Evolutionary conservation across 805 yeast genomes (phyloP), one percentile per base, ranked within the genome.

Genomic region (Yamadazyma olivae): DNA sequence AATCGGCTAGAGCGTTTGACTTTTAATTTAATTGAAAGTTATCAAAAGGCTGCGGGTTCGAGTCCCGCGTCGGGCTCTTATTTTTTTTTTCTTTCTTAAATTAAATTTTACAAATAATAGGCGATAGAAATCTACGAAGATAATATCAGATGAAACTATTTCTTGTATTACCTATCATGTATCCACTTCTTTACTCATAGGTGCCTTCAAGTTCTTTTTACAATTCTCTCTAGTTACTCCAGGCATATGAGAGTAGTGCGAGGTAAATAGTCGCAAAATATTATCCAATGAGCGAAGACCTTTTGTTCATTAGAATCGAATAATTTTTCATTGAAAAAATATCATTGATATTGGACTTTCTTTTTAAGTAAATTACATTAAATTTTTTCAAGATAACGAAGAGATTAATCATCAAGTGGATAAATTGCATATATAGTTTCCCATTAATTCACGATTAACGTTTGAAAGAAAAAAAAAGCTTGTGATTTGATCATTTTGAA

Each of bases 271-370:
- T 20, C 23, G 23, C 23, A 7, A 7, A 7, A 10, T 7, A 25
- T 25, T 39, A 45, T 35, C 54, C 54, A 50, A 50, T 50, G 42
- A 50, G 41, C 48, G 54, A 35, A 35, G 38, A 41, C 44, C 50
- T 44, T 46, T 46, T 48, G 45, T 46, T 48, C 54, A 46, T 50
- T 49, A 48, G 37, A 26, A 33, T 33, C 37, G 41, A 38, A 33
- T 37, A 32, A 39, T 38, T 43, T 43, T 43, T 41, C 43, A 40
- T 26, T 43, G 46, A 43, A 35, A 35, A 39, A 37, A 38, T 30
- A 31, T 36, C 23, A 23, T 35, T 29, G 33, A 25, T 30, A 29
- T 25, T 33, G 32, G n/a, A 33, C 36, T 27, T 35, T 40, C 35
- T 30, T 40, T 35, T 25, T 8, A 15, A 35, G 23, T 10, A 20